These are phyloP conservation scores for Colletotrichum destructivum DNA, from an alignment of 2,329 filamentous ascomycete species.

Conservation along the genomic window DNA sequence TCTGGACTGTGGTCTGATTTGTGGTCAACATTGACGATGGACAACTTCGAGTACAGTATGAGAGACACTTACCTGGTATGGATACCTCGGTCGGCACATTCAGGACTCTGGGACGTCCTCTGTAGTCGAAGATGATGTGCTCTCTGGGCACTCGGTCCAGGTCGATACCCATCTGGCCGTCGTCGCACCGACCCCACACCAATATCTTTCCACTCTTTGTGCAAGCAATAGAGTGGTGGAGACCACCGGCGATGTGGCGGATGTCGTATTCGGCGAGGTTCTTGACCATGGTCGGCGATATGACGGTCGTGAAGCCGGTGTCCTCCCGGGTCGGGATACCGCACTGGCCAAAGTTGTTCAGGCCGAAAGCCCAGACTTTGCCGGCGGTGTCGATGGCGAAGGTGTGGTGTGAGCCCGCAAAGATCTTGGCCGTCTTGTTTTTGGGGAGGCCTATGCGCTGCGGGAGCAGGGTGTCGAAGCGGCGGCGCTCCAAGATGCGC, in stretches of 20 bases:
- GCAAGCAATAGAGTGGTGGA: slow-evolving; percentile 73
- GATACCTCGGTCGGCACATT: slow-evolving; percentile 52
- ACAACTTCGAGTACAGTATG: too few species aligned
- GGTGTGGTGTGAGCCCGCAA: slow-evolving; percentile 76
- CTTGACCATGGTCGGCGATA: slow-evolving; percentile 68
- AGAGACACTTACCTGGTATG: slow-evolving; percentile 45
- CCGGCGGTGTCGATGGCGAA: slow-evolving; percentile 77
- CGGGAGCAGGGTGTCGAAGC: slow-evolving; percentile 63
- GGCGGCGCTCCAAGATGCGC: slow-evolving; percentile 65
- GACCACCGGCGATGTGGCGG: slow-evolving; percentile 72
- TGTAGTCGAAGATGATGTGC: slow-evolving; percentile 74
- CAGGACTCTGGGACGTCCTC: slow-evolving; percentile 76
- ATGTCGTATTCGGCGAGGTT: slow-evolving; percentile 69
- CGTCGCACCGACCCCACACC: slow-evolving; percentile 66
- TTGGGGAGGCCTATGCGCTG: slow-evolving; percentile 47
- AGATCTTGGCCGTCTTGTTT: slow-evolving; percentile 54
- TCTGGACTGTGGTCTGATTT: slow-evolving; percentile 15
- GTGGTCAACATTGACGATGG: too few species aligned
- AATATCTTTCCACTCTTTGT: slow-evolving; percentile 60
- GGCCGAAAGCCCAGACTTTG: slow-evolving; percentile 78
- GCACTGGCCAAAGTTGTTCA: slow-evolving; percentile 81
- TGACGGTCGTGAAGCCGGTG: slow-evolving; percentile 56
- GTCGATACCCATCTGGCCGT: slow-evolving; percentile 69
- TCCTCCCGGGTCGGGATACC: slow-evolving; percentile 60
- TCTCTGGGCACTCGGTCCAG: slow-evolving; percentile 65